Evolutionary conservation across 1,284 basidiomycete species (phyloP), one percentile per base, ranked within the genome.

Genomic region (Testicularia cyperi): DNA sequence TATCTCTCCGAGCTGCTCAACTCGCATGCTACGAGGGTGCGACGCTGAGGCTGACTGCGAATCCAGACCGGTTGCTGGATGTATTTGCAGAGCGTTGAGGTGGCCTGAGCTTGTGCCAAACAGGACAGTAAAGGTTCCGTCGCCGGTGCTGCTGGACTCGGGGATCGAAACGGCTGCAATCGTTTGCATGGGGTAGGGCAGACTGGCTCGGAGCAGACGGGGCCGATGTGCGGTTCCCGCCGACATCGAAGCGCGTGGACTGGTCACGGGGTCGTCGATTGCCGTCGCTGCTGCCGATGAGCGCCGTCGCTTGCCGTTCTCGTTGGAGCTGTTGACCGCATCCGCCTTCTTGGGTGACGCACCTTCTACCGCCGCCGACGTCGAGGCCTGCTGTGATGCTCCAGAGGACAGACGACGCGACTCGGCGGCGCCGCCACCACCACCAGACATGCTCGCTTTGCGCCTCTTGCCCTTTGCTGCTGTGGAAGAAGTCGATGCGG

Each of bases 261-360:
- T n/a, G 56, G 45, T 13, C 16, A 40, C 14, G 32, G 21, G 32
- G 24, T 18, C 9, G 23, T n/a, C 2, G 38, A 16, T 12, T 49
- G 31, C n/a, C 12, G 30, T 7, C 23, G 35, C 35, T 9, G 39
- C 47, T 28, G 36, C 51, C 10, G 65, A 65, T 9, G 58, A 52
- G 30, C 63, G 52, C 14, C 60, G 40, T 15, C 67, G 53, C 33
- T 70, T 70, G 40, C 65, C 65, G 21, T 70, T 60, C 28, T 61
- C 61, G 18, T 70, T 65, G 40, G 56, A 58, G 10, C 44, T n/a
- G n/a, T 20, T 12, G 40, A 43, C 12, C 40, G 16, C 12, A 21
- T 23, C 13, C 26, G n/a, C 19, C 32, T 31, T 23, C 39, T 19
- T n/a, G 20, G 28, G 14, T 14, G 25, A 26, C 25, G 25, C 8